These are phyloP conservation scores for Hypoxylon sp. DNA, from an alignment of 2,329 filamentous ascomycete species.

Conservation along the genomic window DNA sequence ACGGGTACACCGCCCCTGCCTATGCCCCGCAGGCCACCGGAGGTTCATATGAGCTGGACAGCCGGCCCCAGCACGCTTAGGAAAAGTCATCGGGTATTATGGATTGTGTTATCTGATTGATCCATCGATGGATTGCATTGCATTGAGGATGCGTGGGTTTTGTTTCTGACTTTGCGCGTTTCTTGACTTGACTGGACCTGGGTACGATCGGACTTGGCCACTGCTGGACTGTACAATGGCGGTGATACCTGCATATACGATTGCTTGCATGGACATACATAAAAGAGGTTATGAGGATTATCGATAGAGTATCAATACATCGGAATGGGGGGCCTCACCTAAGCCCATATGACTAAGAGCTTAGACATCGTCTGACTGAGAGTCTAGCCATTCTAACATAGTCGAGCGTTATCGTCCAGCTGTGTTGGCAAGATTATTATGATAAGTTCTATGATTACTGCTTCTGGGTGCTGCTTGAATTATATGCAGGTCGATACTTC, in stretches of 20 bases:
- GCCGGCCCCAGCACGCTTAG: constrained; percentile 11
- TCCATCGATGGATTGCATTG: constrained; percentile 2
- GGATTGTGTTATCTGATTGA: constrained; percentile 10
- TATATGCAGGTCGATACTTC: not conserved
- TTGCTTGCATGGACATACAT: not conserved
- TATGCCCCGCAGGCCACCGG: constrained; percentile 12
- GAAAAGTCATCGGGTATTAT: not conserved
- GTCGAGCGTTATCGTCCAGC: not conserved
- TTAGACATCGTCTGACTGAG: not conserved
- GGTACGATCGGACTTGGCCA: not conserved
- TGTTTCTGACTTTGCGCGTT: not conserved
- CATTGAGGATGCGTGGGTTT: not conserved
- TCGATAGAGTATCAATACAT: constrained; percentile 19
- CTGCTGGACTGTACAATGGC: not conserved
- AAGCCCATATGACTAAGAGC: constrained; percentile 3
- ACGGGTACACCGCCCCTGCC: constrained; percentile 3
- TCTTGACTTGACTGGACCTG: not conserved
- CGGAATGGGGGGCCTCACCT: constrained; percentile 9
- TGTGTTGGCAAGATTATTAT: not conserved
- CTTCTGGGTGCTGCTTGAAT: constrained; percentile 3
- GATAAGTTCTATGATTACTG: not conserved
- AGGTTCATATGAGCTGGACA: constrained; percentile 37
- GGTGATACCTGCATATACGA: constrained; percentile 13
- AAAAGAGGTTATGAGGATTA: constrained; percentile 22
- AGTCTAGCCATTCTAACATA: not conserved